These are phyloP conservation scores for Botrytis paeoniae DNA, from an alignment of 2,329 filamentous ascomycete genomes.

Conservation along the genomic window DNA sequence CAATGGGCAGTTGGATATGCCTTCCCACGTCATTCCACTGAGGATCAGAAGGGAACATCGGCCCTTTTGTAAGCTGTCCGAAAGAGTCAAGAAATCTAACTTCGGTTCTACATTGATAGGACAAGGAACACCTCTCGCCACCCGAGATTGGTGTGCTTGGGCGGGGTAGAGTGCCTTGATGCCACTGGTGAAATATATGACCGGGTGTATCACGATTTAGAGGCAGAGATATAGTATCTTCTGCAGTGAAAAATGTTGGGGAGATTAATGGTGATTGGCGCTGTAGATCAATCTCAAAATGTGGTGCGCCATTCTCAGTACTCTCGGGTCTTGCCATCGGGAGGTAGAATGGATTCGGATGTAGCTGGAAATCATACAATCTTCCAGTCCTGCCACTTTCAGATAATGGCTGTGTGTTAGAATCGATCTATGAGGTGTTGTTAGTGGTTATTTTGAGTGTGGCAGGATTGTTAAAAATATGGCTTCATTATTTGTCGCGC, in stretches of 20 bases:
- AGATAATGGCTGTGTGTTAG: not conserved
- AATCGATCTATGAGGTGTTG: not conserved
- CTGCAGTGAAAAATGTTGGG: not conserved
- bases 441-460: not conserved
- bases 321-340: slow-evolving; percentile 30
- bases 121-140: slow-evolving; percentile 14
- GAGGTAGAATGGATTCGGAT: slow-evolving; percentile 61
- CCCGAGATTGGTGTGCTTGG: not conserved
- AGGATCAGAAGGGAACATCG: slow-evolving; percentile 25
- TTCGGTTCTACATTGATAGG: slow-evolving; percentile 34
- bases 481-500: not conserved
- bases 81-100: slow-evolving; percentile 34
- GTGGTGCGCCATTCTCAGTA: not conserved
- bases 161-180: not conserved
- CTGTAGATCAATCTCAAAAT: not conserved
- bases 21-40: slow-evolving; percentile 5
- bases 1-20: slow-evolving; percentile 25
- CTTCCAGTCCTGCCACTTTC: slow-evolving; percentile 35
- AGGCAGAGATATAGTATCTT: not conserved
- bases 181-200: not conserved
- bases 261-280: not conserved
- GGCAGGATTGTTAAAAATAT: not conserved
- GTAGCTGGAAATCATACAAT: slow-evolving; percentile 52
- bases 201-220: not conserved
- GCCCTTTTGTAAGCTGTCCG: slow-evolving; percentile 34